These are phyloP conservation scores for Melanogaster broomeanus DNA, from an alignment of 768 basidiomycete genomes.

Conservation along the genomic window DNA sequence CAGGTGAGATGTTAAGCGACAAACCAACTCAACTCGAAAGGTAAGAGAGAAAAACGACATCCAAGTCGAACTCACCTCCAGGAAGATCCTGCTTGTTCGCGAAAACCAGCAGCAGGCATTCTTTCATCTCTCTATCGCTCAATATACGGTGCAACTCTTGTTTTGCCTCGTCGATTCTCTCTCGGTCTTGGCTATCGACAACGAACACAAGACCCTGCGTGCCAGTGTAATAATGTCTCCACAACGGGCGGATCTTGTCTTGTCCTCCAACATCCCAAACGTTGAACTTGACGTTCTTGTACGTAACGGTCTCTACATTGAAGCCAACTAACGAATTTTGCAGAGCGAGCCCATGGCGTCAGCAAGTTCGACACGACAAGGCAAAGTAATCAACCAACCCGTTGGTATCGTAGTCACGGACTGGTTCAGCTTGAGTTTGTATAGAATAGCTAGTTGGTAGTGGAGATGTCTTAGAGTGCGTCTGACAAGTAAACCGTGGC, in stretches of 20 bases:
- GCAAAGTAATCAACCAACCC: constrained; percentile 45
- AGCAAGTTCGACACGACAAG: neutral
- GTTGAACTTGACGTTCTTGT: constrained; percentile 97
- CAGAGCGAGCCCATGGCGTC: constrained; percentile 1
- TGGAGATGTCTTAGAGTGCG: neutral
- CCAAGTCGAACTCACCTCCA: constrained; percentile 63
- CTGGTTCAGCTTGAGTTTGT: constrained; percentile 98
- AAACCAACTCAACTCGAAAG: neutral
- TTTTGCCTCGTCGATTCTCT: constrained; percentile 95
- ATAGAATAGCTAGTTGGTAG: constrained; percentile 80
- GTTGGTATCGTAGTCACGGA: constrained; percentile 99
- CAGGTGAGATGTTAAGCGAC: constrained; percentile 2
- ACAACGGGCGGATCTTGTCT: constrained; percentile 97
- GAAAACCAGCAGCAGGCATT: constrained; percentile 95
- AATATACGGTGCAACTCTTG: constrained; percentile 95
- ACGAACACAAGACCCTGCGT: constrained; percentile 99
- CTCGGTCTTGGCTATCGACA: constrained; percentile 94
- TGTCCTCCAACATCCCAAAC: constrained; percentile 99
- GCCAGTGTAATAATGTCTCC: constrained; percentile 99
- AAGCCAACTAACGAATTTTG: constrained; percentile 73
- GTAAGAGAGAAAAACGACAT: too few relatives aligned
- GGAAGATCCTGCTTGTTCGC: constrained; percentile 99
- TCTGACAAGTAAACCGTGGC: neutral
- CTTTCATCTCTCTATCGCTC: constrained; percentile 97
- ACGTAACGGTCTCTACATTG: constrained; percentile 99